Percentiles rank a stretch among this genome's conserved stretches.
Evolutionary conservation across 805 yeast genomes (phyloP).

Genomic region (Yamadazyma tumulicola): DNA sequence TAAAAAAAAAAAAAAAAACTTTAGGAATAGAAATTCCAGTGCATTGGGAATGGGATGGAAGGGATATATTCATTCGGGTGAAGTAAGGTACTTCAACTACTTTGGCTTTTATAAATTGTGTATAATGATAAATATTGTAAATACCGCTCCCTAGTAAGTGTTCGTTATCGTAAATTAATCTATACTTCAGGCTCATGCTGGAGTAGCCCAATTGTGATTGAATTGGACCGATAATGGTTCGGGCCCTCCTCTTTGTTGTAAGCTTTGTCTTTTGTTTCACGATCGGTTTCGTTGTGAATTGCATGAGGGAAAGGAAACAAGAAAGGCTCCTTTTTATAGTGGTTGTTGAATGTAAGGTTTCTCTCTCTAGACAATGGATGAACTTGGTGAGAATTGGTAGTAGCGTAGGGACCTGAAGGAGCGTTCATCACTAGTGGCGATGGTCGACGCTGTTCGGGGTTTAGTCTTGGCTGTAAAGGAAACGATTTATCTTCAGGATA

Average conservation of each 20-base stretch:
- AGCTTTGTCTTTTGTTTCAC: constrained; percentile 21
- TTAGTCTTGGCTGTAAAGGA: not conserved
- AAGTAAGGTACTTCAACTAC: not conserved
- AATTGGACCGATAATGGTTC: constrained; percentile 32
- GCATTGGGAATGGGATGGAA: constrained; percentile 1
- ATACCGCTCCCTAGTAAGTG: too few relatives aligned
- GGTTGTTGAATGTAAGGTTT: constrained; percentile 38
- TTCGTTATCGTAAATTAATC: not conserved
- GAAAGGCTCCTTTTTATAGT: constrained; percentile 45
- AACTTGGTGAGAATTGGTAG: constrained; percentile 8
- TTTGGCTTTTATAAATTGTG: not conserved
- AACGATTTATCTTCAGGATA: not conserved
- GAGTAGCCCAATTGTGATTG: constrained; percentile 37
- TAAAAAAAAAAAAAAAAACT: constrained; percentile 5
- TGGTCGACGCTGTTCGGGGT: constrained; percentile 16
- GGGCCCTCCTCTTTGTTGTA: constrained; percentile 22
- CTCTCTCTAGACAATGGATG: constrained; percentile 6
- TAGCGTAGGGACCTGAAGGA: constrained; percentile 24
- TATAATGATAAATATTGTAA: not conserved
- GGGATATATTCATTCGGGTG: not conserved
- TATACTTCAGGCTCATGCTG: constrained; percentile 21
- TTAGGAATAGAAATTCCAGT: constrained; percentile 1
- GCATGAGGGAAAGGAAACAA: constrained; percentile 39
- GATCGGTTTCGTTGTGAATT: constrained; percentile 33
- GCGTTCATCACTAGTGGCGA: constrained; percentile 34